A percentile compares a stretch with the other conserved stretches of the same genome.
Conservation (phyloP, 176 grass and related monocot genomes). For the Ananas comosus region DNA sequence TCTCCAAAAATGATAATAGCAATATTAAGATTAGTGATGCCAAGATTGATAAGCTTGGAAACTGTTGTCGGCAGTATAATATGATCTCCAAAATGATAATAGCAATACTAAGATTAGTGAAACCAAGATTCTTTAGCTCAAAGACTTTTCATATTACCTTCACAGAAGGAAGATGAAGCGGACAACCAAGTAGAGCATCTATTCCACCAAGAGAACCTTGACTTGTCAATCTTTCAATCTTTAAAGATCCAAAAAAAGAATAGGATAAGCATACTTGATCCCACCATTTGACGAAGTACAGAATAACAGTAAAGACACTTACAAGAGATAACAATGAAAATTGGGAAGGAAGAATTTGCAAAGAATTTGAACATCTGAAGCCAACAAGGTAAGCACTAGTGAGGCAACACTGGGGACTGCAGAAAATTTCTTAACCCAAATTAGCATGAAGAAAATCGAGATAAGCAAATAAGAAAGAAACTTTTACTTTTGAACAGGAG, state of each 20-base stretch:
- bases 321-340: constrained; percentile 68
- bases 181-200: constrained; percentile 84
- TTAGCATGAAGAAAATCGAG: constrained; percentile 14
- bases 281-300: constrained; percentile 6
- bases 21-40: too few species aligned
- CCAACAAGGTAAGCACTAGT: constrained; percentile 19
- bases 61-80: not conserved
- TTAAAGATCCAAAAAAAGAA: constrained; percentile 26
- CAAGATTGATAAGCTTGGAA: too few species aligned
- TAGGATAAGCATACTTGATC: constrained; percentile 15
- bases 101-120: not conserved
- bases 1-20: too few species aligned
- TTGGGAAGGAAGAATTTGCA: constrained; percentile 59
- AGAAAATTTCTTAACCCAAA: constrained; percentile 9
- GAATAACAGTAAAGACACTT: constrained; percentile 31
- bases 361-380: constrained; percentile 50
- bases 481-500: constrained; percentile 48
- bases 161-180: constrained; percentile 77
- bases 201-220: constrained; percentile 89
- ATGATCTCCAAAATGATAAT: not conserved
- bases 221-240: constrained; percentile 56
- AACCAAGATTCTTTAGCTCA: not conserved
- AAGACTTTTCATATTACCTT: constrained; percentile 37
- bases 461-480: constrained; percentile 22
- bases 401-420: constrained; percentile 5